Evolutionary conservation across 1,139 yeast genomes (phyloP).

Genomic region (Suhomyces chickasaworum): DNA sequence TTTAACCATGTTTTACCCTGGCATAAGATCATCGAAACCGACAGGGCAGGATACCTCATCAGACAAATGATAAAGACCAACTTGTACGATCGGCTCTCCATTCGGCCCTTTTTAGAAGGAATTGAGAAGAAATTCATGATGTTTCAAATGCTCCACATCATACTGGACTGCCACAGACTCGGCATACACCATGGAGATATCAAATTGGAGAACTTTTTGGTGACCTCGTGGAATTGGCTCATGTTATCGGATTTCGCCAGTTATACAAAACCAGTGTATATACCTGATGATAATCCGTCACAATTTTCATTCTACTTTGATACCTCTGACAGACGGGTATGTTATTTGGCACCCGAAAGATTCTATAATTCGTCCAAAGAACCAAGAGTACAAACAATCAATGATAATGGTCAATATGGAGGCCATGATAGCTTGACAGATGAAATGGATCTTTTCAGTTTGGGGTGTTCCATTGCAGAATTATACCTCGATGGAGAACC

Average conservation of each 20-base stretch:
- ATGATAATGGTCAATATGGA: slow-evolving; percentile 32
- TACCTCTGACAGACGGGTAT: slow-evolving; percentile 80
- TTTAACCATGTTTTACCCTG: slow-evolving; percentile 72
- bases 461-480: slow-evolving; percentile 93
- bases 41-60: slow-evolving; percentile 86
- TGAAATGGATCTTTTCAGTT: slow-evolving; percentile 84
- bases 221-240: slow-evolving; percentile 90
- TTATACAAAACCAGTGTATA: slow-evolving; percentile 71
- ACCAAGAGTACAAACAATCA: slow-evolving; percentile 22
- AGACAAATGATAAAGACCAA: slow-evolving; percentile 80
- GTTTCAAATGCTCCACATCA: slow-evolving; percentile 69
- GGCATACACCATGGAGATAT: slow-evolving; percentile 85
- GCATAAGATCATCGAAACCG: slow-evolving; percentile 77
- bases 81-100: slow-evolving; percentile 81
- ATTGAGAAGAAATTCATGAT: slow-evolving; percentile 83
- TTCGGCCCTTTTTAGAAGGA: slow-evolving; percentile 82
- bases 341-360: slow-evolving; percentile 95
- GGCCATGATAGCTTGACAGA: slow-evolving; percentile 47
- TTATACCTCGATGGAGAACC: slow-evolving; percentile 85
- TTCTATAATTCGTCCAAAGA: slow-evolving; percentile 46
- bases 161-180: slow-evolving; percentile 63
- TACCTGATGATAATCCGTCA: slow-evolving; percentile 96
- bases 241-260: slow-evolving; percentile 80
- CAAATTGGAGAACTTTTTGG: slow-evolving; percentile 83
- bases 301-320: slow-evolving; percentile 91